Evolutionary conservation across 805 yeast genomes (phyloP).

Genomic region (Candida nitratophila): DNA sequence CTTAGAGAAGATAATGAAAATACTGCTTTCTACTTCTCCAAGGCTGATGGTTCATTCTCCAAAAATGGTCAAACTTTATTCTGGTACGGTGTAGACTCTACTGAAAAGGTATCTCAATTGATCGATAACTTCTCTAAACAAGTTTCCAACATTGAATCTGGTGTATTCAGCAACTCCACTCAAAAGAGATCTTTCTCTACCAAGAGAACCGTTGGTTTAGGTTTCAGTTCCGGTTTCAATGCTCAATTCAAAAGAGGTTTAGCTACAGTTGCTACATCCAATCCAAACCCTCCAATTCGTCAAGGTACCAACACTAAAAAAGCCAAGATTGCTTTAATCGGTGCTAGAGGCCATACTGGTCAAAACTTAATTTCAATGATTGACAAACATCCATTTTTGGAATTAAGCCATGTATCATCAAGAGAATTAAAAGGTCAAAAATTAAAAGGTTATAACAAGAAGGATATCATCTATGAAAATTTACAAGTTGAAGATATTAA

Average conservation of each 20-base stretch:
- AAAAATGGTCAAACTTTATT: constrained; percentile 84
- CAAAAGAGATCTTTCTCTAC: constrained; percentile 23
- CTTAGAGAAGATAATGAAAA: constrained; percentile 88
- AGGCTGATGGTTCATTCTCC: constrained; percentile 90
- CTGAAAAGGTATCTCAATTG: constrained; percentile 54
- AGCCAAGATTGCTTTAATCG: constrained; percentile 85
- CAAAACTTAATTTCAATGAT: constrained; percentile 85
- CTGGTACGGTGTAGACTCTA: constrained; percentile 83
- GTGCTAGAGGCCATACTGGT: constrained; percentile 98
- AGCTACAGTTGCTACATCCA: constrained; percentile 29
- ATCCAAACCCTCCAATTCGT: constrained; percentile 68
- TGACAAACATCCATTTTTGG: constrained; percentile 81
- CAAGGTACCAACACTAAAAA: constrained; percentile 54
- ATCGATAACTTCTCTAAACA: constrained; percentile 47
- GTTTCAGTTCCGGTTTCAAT: constrained; percentile 7
- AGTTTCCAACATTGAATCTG: constrained; percentile 43
- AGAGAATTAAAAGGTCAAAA: constrained; percentile 88
- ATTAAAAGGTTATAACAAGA: constrained; percentile 80
- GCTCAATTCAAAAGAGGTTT: constrained; percentile 19
- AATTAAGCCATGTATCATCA: constrained; percentile 88
- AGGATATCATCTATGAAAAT: constrained; percentile 74
- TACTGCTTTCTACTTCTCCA: constrained; percentile 84
- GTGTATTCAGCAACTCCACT: constrained; percentile 41
- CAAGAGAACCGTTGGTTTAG: constrained; percentile 1
- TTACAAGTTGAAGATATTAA: constrained; percentile 82